These are phyloP conservation scores for Colletotrichum sp. DNA, from an alignment of 2,329 filamentous ascomycete species.

Conservation along the genomic window DNA sequence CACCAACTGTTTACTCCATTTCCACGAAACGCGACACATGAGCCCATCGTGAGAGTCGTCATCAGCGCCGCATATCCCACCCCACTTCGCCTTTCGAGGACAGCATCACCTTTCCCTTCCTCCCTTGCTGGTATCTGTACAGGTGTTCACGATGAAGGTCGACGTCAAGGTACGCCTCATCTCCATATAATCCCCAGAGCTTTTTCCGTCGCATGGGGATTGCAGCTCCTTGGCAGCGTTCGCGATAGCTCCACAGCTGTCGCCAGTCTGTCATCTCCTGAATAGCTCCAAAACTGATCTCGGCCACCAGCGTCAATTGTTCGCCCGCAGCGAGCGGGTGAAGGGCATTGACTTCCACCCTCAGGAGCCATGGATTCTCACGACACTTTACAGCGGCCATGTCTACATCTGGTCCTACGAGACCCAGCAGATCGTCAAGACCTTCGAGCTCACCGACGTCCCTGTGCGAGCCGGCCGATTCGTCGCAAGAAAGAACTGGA, in stretches of 20 bases:
- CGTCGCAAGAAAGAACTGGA: slow-evolving; percentile 98
- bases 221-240: not conserved
- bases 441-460: slow-evolving; percentile 98
- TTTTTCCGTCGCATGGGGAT: not conserved
- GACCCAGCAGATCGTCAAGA: slow-evolving; percentile 96
- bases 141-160: slow-evolving; percentile 20
- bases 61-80: slow-evolving; percentile 9
- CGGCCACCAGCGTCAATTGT: slow-evolving; percentile 46
- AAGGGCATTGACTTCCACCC: slow-evolving; percentile 98
- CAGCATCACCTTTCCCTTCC: slow-evolving; percentile 8
- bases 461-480: slow-evolving; percentile 96
- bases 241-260: not conserved
- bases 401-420: slow-evolving; percentile 99
- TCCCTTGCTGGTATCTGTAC: slow-evolving; percentile 12
- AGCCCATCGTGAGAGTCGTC: not conserved
- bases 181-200: not conserved
- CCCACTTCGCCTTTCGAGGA: slow-evolving; percentile 19
- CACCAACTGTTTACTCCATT: not conserved
- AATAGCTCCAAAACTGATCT: slow-evolving; percentile 9
- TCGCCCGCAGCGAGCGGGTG: slow-evolving; percentile 89
- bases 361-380: slow-evolving; percentile 95
- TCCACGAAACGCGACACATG: slow-evolving; percentile 1
- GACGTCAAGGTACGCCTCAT: slow-evolving; percentile 19
- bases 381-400: slow-evolving; percentile 92
- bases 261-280: not conserved